These are phyloP conservation scores for Artemisia princeps DNA, from an alignment of 140 eudicot species.

Conservation along the genomic window DNA sequence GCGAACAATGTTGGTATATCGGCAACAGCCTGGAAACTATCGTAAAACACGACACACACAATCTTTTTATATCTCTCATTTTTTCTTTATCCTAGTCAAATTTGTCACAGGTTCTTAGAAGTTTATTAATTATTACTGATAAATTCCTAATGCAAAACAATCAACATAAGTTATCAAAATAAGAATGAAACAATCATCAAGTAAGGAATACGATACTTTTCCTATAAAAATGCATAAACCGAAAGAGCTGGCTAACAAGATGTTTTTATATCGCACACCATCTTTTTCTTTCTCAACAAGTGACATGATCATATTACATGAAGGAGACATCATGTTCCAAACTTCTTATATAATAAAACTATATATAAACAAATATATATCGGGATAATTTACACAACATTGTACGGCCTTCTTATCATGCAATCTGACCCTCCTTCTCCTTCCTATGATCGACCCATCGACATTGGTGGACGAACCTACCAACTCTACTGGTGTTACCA, in stretches of 20 bases:
- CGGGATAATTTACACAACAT: neutral
- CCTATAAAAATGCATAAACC: constrained; percentile 16
- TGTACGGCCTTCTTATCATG: neutral
- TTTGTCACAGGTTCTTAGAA: too few relatives aligned
- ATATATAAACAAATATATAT: constrained; percentile 5
- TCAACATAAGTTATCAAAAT: neutral
- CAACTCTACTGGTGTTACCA: constrained; percentile 84
- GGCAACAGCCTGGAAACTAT: too few relatives aligned
- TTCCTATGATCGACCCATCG: constrained; percentile 19
- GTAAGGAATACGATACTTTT: constrained; percentile 32
- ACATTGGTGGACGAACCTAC: constrained; percentile 32
- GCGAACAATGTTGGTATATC: too few relatives aligned
- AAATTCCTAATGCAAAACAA: neutral
- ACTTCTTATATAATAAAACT: constrained; percentile 13
- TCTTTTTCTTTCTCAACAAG: constrained; percentile 35
- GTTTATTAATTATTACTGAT: too few relatives aligned
- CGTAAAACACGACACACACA: too few relatives aligned
- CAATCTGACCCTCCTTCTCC: constrained; percentile 6
- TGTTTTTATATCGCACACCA: constrained; percentile 21
- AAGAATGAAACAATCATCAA: constrained; percentile 10
- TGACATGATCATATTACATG: constrained; percentile 5
- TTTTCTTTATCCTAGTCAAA: too few relatives aligned
- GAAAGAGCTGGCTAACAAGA: neutral
- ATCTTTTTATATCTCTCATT: too few relatives aligned
- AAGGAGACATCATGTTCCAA: constrained; percentile 22